A percentile compares a stretch with the other conserved stretches of the same genome.
These are phyloP conservation scores for Maudiozyma serrabonitensis DNA, from an alignment of 805 yeast species.

Conservation along the genomic window DNA sequence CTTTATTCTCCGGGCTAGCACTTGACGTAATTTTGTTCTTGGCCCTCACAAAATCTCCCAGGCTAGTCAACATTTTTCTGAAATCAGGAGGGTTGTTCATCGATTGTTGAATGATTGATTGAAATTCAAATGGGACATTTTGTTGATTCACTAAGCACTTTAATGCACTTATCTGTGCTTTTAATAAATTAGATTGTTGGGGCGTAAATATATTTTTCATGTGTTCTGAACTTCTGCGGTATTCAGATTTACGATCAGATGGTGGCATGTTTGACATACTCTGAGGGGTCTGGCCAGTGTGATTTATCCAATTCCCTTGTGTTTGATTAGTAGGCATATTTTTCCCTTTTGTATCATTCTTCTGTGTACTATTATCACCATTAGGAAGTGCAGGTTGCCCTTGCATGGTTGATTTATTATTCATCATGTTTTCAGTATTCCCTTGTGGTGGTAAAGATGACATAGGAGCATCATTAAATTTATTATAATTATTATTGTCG, in stretches of 20 bases:
- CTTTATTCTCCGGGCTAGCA: not conserved
- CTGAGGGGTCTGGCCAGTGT: too few species aligned
- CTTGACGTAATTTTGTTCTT: not conserved
- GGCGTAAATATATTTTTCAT: slow-evolving; percentile 18
- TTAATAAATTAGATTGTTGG: slow-evolving; percentile 25
- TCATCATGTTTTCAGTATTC: not conserved
- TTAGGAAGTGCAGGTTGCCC: not conserved
- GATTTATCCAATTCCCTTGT: not conserved
- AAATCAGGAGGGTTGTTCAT: slow-evolving; percentile 28
- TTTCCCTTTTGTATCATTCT: too few species aligned
- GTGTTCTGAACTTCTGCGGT: slow-evolving; percentile 1
- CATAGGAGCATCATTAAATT: not conserved
- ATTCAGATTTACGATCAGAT: not conserved
- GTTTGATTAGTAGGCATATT: not conserved
- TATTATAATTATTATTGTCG: too few species aligned
- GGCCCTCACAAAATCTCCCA: slow-evolving; percentile 23
- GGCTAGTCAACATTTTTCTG: slow-evolving; percentile 21
- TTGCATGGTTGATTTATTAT: not conserved
- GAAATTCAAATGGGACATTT: slow-evolving; percentile 22
- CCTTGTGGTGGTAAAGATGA: not conserved
- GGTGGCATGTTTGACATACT: not conserved
- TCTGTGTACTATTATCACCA: not conserved
- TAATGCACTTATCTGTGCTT: slow-evolving; percentile 30
- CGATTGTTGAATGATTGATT: slow-evolving; percentile 22
- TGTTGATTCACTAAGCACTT: slow-evolving; percentile 24